These are phyloP conservation scores for Neurospora tetraspora DNA, from an alignment of 495 filamentous ascomycete species.

Conservation along the genomic window DNA sequence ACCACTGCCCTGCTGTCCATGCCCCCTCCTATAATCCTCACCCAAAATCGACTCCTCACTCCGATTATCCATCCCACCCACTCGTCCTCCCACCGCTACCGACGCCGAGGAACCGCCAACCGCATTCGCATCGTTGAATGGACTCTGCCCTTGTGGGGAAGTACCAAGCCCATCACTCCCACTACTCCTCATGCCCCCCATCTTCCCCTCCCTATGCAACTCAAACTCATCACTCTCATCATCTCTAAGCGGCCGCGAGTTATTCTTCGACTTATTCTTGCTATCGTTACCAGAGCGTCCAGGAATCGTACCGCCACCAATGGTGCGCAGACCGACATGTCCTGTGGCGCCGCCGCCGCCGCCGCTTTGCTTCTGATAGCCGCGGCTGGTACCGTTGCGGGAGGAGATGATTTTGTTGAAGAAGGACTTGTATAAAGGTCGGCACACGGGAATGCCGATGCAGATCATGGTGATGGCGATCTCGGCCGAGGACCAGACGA, in stretches of 20 bases:
- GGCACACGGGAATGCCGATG: constrained; percentile 11
- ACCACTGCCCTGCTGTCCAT: neutral
- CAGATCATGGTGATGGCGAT: constrained; percentile 17
- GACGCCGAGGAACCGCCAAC: neutral
- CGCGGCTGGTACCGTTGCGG: neutral
- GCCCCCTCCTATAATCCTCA: neutral
- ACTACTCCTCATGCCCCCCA: neutral
- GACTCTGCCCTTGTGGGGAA: neutral
- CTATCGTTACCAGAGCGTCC: neutral
- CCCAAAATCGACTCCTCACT: neutral
- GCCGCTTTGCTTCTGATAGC: constrained; percentile 5
- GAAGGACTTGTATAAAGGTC: constrained; percentile 10
- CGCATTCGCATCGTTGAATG: neutral
- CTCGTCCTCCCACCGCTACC: neutral
- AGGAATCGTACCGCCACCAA: neutral
- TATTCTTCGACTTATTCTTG: neutral
- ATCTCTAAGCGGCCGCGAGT: neutral
- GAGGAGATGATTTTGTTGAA: neutral
- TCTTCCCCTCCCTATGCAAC: neutral
- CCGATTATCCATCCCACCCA: neutral
- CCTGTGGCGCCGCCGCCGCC: no score
- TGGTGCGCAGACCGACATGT: constrained; percentile 2
- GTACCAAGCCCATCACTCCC: neutral
- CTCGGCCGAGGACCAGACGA: constrained; percentile 16
- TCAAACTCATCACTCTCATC: neutral